Conservation (phyloP, 176 grass and related monocot genomes). For the Cenchrus fungigraminus region DNA sequence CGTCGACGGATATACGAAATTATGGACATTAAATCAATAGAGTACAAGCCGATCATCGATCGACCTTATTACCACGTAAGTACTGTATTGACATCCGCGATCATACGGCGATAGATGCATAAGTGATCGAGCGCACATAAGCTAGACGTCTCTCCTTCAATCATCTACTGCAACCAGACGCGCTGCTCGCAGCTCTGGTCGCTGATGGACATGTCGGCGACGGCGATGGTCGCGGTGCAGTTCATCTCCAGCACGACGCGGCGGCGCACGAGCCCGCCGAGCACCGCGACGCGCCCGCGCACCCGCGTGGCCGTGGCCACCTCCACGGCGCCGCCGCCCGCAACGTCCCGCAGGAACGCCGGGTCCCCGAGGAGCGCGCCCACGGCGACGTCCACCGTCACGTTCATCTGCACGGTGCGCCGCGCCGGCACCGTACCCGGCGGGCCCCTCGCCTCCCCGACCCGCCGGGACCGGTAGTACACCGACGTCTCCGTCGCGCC, state of each 20-base stretch:
- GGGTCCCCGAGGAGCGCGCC: constrained; percentile 40
- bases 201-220: constrained; percentile 49
- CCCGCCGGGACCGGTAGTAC: constrained; percentile 56
- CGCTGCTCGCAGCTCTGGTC: constrained; percentile 58
- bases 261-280: constrained; percentile 44
- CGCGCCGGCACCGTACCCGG: constrained; percentile 52
- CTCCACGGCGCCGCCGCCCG: constrained; percentile 43
- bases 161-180: constrained; percentile 27
- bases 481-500: constrained; percentile 50
- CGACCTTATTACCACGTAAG: too few relatives aligned
- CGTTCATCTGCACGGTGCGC: constrained; percentile 57
- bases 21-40: too few relatives aligned
- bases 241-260: constrained; percentile 69
- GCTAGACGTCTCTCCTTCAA: background rate
- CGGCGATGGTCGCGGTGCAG: constrained; percentile 47
- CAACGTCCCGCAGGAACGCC: constrained; percentile 45
- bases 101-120: too few relatives aligned
- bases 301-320: constrained; percentile 63
- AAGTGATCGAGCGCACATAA: too few relatives aligned
- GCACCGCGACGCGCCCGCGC: constrained; percentile 54
- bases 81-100: too few relatives aligned
- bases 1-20: too few relatives aligned
- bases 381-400: constrained; percentile 62
- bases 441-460: constrained; percentile 49
- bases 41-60: too few relatives aligned